Base-by-base conservation (phyloP, 768 basidiomycete species). In the Termitomyces sp. region DNA sequence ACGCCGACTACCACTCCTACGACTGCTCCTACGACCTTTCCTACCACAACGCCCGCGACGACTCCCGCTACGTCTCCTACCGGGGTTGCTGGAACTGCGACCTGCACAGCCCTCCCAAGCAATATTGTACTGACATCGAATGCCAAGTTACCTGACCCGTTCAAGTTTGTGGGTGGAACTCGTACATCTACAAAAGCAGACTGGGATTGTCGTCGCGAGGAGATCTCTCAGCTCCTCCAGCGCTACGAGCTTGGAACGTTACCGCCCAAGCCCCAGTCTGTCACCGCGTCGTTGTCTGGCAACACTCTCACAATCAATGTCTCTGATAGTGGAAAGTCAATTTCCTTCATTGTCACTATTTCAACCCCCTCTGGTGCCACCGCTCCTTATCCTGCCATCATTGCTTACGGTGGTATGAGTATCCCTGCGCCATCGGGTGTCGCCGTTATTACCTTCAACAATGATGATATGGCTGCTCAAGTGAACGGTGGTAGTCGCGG, bases 381-480 rank as follows among this genome's bases (percentile, higher is more conserved):
- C 2, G 78, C 72, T 1, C 80, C 81, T 0, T 81, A 75, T 71
- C 83, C 83, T 4, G 75, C 80, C 44, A 68, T 86, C 67, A 84
- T 85, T 54, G 82, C 74, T 1, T 75, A 77, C 51, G 82, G 78
- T 4, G 79, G 77, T 1, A 66, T 73, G 54, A 80, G 70, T 48
- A 71, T 78, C 57, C 75, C 79, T 2, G 64, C 62, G 20, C 74
- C 76, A 0, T 60, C 72, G 16, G 72, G 71, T 10, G 70, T 77
- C 20, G 78, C 81, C 5, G 62, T 74, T n/a, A 76, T 84, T 69
- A 79, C 71, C 42, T 84, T 79, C 73, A 73, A 78, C 67, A 84
- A 82, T 69, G 72, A 79, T 48, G 77, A 79, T 47, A 82, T 86
- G 63, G 84, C 78, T 12, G 71, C 73, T n/a, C 81, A 86, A 64